Base-by-base conservation (phyloP, 345 rosid genomes). In the Dipteronia sinensis region DNA sequence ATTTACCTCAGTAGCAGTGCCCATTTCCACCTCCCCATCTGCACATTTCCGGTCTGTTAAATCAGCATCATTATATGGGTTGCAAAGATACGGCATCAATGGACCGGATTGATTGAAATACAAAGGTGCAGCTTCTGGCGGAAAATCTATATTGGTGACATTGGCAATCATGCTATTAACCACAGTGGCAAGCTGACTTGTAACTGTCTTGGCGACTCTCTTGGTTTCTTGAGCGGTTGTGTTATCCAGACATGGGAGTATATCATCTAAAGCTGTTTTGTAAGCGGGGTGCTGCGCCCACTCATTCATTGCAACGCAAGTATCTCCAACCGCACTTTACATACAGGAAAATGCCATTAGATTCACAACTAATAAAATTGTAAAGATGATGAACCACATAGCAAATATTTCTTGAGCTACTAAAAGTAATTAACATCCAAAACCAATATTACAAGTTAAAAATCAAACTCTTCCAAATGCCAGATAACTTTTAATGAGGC, bases 51-150 rank as follows among this genome's bases (percentile, higher is more conserved):
- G 80, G 27, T 78, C 83, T 10, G 97, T 83, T 47, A 90, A 86
- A 87, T 94, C 90, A 40, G 91, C 66, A 25, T 89, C 86, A 38
- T 91, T 86, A 38, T 89, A 94, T 0, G 98, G 99, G 81, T 91
- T 90, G 83, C 99, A 97, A 38, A 97, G 91, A 34, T 55, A 2
- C 4, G 99, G 99, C 82, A 96, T 76, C 75, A 80, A 59, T 1
- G 94, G 98, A 74, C 99, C 99, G 0, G 99, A 96, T 73, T 96
- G 98, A 81, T 96, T 96, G 87, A 81, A 85, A 79, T 87, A 89
- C 1, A 89, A 19, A 34, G 89, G 80, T 67, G 72, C 84, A 11
- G 76, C 61, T 63, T 16, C 72, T 29, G 90, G 84, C 0, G 93
- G 95, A 66, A 86, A 17, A 64, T 93, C 87, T 38, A 19, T 72